Percentiles rank a stretch among this genome's conserved stretches.
Conservation (phyloP, 1,284 basidiomycete genomes). For the Tranzscheliella williamsii region DNA sequence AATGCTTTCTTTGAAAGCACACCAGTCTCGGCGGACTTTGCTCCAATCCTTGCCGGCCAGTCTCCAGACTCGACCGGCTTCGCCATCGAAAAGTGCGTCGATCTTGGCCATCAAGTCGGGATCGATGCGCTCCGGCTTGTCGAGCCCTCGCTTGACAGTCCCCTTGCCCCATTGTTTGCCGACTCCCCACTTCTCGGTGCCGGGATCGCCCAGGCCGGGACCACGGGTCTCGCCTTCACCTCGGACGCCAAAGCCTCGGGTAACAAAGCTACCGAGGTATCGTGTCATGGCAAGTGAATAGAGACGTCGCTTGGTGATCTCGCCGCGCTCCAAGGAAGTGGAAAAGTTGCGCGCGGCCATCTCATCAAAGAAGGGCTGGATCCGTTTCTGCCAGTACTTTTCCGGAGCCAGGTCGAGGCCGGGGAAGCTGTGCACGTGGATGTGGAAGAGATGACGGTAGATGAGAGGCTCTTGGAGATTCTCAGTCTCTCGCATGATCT, state of each 20-base stretch:
- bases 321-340: constrained; percentile 49
- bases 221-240: constrained; percentile 54
- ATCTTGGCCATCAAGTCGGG: constrained; percentile 36
- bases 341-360: constrained; percentile 50
- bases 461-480: constrained; percentile 52
- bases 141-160: constrained; percentile 60
- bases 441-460: constrained; percentile 58
- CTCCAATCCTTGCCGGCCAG: constrained; percentile 49
- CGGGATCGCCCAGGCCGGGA: constrained; percentile 52
- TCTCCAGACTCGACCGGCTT: constrained; percentile 42
- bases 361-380: constrained; percentile 57
- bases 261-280: constrained; percentile 55
- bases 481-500: constrained; percentile 37
- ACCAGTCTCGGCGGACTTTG: constrained; percentile 44
- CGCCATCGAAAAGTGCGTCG: constrained; percentile 47
- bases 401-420: constrained; percentile 50
- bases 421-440: constrained; percentile 51
- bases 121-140: constrained; percentile 47
- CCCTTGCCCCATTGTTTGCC: constrained; percentile 60
- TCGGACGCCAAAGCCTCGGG: constrained; percentile 56
- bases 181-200: constrained; percentile 56
- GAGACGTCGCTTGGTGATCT: constrained; percentile 50
- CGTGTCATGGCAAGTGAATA: constrained; percentile 47
- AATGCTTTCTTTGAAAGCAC: constrained; percentile 53
- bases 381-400: constrained; percentile 55